phyloP scores from a whole-genome alignment of 768 basidiomycete genomes.

The Tulasnella sp. region DNA sequence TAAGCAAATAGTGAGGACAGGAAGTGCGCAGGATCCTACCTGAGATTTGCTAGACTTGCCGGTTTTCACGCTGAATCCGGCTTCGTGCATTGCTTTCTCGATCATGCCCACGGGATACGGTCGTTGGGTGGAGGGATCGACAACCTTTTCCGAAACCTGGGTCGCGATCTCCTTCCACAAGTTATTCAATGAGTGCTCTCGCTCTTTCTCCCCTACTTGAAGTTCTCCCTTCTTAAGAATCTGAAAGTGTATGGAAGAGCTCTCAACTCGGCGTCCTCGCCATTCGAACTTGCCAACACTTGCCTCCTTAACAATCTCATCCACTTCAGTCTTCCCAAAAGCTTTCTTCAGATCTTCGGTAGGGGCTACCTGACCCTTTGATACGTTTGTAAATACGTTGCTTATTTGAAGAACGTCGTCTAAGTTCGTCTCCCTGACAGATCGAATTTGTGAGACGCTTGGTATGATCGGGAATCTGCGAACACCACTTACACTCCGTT shows the following conservation, averaged over 20 bases:
- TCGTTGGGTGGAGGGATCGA: constrained; percentile 79
- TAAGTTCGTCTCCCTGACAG: constrained; percentile 68
- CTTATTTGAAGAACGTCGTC: constrained; percentile 95
- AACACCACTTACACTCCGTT: constrained; percentile 61
- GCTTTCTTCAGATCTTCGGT: constrained; percentile 83
- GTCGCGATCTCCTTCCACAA: constrained; percentile 85
- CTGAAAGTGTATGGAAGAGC: constrained; percentile 28
- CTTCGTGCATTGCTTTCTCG: constrained; percentile 94
- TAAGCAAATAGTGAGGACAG: not conserved
- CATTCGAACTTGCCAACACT: constrained; percentile 6
- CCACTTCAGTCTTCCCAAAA: constrained; percentile 64
- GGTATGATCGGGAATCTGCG: not conserved
- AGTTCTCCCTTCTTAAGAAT: constrained; percentile 94
- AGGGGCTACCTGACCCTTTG: constrained; percentile 90
- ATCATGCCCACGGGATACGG: constrained; percentile 94
- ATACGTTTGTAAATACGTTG: constrained; percentile 92
- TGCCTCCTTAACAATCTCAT: constrained; percentile 75
- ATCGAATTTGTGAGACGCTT: not conserved
- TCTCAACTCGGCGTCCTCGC: not conserved
- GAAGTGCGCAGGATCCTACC: constrained; percentile 31
- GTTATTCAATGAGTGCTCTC: constrained; percentile 76
- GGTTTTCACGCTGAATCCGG: constrained; percentile 80
- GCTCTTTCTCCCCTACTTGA: constrained; percentile 94
- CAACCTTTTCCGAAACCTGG: constrained; percentile 88
- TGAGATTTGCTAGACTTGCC: constrained; percentile 93